Base-by-base conservation (phyloP, 805 yeast species). In the Clavispora asparagi region DNA sequence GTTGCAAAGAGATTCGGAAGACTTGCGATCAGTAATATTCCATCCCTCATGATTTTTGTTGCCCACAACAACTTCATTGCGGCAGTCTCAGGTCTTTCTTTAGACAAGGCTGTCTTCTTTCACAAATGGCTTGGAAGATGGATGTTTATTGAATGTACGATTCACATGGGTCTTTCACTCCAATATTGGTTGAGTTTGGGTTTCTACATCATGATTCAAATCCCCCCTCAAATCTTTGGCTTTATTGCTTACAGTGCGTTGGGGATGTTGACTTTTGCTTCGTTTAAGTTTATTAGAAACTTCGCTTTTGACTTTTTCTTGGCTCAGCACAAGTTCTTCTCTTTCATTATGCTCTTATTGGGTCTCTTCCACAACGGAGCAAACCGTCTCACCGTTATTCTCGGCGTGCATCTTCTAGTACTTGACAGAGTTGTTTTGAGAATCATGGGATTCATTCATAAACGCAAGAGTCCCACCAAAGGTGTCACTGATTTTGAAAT, bases 191-290 rank as follows among this genome's bases (percentile, higher is more conserved):
- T 72, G n/a, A 57, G 53, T 7, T 40, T 73, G 42, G 61, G 65
- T 27, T 68, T 71, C 45, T 45, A 56, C 7, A 54, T 70, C 10
- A 71, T 73, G 78, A 45, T 75, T 9, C 39, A 54, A 19, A 74
- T 74, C 38, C 80, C 81, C 5, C 79, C 79, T 1, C 76, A 71
- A 47, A 70, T 71, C n/a, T 75, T 75, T 57, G 81, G 80, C 8
- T 64, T 70, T 57, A 74, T 76, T 39, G 71, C 78, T 3, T 70
- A 65, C 48, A 64, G 61, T 6, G 58, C 67, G 38, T 63, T 73
- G 55, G 62, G 61, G 23, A 40, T 72, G 39, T 53, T 74, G 44
- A 63, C 63, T 9, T 63, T 68, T 60, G 73, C 65, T 6, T 64
- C 72, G 31, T 37, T 67, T 14, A 62, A 60, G 43, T 54, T 65